phyloP scores from a whole-genome alignment of 148 eudicot genomes.

The Suaeda aralocaspica region DNA sequence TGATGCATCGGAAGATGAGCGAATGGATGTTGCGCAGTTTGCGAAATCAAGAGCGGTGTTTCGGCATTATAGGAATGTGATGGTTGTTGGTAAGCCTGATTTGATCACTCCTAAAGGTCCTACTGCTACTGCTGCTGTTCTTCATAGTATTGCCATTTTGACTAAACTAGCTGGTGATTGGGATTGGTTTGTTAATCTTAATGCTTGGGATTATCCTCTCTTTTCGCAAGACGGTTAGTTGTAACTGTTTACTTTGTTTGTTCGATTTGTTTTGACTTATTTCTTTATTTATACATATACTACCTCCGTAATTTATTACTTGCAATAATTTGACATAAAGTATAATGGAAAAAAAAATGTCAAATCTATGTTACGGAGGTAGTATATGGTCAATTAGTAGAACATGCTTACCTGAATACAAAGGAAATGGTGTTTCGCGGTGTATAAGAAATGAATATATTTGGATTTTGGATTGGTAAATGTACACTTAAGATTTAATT shows the following conservation, averaged over 20 bases:
- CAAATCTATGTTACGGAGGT: no score
- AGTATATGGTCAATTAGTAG: no score
- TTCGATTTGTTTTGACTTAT: no score
- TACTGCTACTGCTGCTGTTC: conserved; percentile 48
- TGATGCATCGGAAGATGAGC: conserved; percentile 55
- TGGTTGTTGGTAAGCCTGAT: conserved; percentile 71
- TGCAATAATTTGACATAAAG: no score
- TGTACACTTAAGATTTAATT: no score
- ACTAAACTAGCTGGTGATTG: conserved; percentile 48
- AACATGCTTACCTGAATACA: no score
- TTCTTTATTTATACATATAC: no score
- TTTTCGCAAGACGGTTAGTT: conserved; percentile 73
- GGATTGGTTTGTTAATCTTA: conserved; percentile 95
- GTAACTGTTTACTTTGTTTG: neutral
- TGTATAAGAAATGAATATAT: no score
- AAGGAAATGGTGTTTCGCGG: no score
- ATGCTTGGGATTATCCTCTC: conserved; percentile 87
- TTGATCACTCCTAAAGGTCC: conserved; percentile 76
- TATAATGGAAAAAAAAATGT: no score
- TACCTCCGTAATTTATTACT: no score
- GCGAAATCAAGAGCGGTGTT: conserved; percentile 39
- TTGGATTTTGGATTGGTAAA: no score
- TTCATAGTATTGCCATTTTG: conserved; percentile 69
- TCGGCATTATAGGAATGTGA: conserved; percentile 46
- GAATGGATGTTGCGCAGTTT: conserved; percentile 54